These are phyloP conservation scores for Boletus bicolor DNA, from an alignment of 768 basidiomycete genomes.

Conservation along the genomic window DNA sequence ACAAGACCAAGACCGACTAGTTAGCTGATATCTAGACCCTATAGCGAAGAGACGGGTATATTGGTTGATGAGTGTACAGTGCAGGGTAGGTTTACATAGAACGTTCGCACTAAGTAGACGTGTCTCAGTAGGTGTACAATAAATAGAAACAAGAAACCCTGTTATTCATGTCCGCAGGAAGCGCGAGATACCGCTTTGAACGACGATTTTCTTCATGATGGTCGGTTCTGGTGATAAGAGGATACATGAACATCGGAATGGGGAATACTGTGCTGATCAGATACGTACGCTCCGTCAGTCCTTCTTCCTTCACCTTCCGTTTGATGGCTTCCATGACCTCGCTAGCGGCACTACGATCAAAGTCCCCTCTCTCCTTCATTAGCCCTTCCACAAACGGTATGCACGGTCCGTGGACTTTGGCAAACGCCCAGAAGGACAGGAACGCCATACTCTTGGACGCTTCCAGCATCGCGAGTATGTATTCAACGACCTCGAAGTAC, in stretches of 20 bases:
- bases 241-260: conserved; percentile 3
- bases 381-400: conserved; percentile 87
- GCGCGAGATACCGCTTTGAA: conserved; percentile 72
- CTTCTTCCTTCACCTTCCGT: conserved; percentile 90
- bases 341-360: conserved; percentile 81
- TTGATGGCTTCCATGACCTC: conserved; percentile 95
- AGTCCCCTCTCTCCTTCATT: conserved; percentile 85
- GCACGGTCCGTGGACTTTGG: conserved; percentile 90
- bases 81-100: not conserved
- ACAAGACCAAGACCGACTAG: conserved; percentile 51
- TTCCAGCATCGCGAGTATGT: conserved; percentile 75
- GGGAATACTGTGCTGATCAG: not conserved
- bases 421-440: conserved; percentile 92
- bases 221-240: conserved; percentile 72
- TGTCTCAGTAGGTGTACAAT: conserved; percentile 2
- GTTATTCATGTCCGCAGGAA: conserved; percentile 51
- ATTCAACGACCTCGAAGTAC: conserved; percentile 83
- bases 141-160: not conserved
- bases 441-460: conserved; percentile 88
- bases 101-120: not conserved
- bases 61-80: conserved; percentile 10
- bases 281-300: conserved; percentile 72
- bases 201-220: conserved; percentile 86
- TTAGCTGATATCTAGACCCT: conserved; percentile 1
- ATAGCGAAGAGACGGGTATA: not conserved